These are phyloP conservation scores for Pseudogymnoascus sp. DNA, from an alignment of 2,329 filamentous ascomycete species.

Conservation along the genomic window DNA sequence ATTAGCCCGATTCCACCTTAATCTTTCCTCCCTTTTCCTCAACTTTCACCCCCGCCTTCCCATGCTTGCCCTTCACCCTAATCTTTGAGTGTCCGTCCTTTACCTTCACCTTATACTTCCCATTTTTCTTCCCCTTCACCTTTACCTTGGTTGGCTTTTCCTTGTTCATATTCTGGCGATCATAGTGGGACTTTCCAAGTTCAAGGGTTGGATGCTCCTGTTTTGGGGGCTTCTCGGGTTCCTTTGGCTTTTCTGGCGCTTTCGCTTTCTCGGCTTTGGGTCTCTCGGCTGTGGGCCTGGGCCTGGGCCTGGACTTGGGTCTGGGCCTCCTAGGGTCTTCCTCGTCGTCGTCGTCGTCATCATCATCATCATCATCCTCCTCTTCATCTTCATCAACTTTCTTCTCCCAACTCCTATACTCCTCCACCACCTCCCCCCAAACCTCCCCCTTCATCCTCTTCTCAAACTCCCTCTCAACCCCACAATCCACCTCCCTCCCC, in stretches of 20 bases:
- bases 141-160: not conserved
- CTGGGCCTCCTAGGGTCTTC: not conserved
- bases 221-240: not conserved
- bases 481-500: not conserved
- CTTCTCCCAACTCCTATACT: not conserved
- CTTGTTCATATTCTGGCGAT: not conserved
- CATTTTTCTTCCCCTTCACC: not conserved
- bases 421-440: not conserved
- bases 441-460: not conserved
- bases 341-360: not conserved
- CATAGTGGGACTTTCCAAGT: not conserved
- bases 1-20: not conserved
- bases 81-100: not conserved
- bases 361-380: not conserved
- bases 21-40: not conserved
- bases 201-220: not conserved
- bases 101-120: not conserved
- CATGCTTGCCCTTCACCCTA: not conserved
- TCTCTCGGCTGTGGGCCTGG: not conserved
- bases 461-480: not conserved
- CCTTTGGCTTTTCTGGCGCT: not conserved
- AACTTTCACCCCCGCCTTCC: not conserved
- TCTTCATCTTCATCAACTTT: not conserved
- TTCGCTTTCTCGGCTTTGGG: not conserved
- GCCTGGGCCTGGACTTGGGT: too few species aligned